Evolutionary conservation across 352 stramenopile species (phyloP).

Genomic region (Phytophthora crassamura): DNA sequence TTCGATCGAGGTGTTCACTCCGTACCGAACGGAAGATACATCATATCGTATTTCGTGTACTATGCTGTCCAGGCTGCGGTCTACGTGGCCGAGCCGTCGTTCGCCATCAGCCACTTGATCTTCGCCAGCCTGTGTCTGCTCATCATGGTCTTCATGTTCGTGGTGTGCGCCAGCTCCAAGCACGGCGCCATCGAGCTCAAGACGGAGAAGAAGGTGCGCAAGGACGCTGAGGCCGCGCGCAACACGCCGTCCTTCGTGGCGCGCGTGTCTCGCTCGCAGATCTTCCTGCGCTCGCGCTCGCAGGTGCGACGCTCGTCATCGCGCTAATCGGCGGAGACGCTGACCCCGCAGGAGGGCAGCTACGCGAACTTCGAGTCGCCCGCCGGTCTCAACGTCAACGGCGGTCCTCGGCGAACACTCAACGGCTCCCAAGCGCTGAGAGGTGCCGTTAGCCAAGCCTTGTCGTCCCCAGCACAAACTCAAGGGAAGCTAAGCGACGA

Average conservation of each 20-base stretch:
- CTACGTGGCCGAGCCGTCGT: slow-evolving; percentile 71
- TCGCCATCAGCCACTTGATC: slow-evolving; percentile 76
- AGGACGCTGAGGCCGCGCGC: too few species aligned
- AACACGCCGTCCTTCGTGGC: too few species aligned
- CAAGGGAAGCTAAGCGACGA: not conserved
- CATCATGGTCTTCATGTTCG: slow-evolving; percentile 82
- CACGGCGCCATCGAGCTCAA: too few species aligned
- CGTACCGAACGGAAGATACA: slow-evolving; percentile 72
- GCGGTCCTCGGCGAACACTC: slow-evolving; percentile 39
- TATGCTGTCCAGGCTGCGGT: slow-evolving; percentile 76
- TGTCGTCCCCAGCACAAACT: not conserved
- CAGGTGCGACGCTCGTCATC: slow-evolving; percentile 67
- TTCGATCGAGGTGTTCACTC: slow-evolving; percentile 85
- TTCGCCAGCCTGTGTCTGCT: slow-evolving; percentile 73
- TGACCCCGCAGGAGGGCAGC: slow-evolving; percentile 61
- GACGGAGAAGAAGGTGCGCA: too few species aligned
- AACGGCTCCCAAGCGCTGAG: slow-evolving; percentile 40
- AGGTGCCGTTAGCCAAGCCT: slow-evolving; percentile 12
- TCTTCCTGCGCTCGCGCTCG: slow-evolving; percentile 73
- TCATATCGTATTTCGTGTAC: slow-evolving; percentile 81
- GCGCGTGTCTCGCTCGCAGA: too few species aligned
- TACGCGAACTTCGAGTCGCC: slow-evolving; percentile 89
- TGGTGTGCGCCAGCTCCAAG: too few species aligned
- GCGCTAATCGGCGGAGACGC: slow-evolving; percentile 44
- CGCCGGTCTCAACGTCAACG: slow-evolving; percentile 36